Base-by-base conservation (phyloP, 805 yeast genomes). In the Metschnikowia hibisci region DNA sequence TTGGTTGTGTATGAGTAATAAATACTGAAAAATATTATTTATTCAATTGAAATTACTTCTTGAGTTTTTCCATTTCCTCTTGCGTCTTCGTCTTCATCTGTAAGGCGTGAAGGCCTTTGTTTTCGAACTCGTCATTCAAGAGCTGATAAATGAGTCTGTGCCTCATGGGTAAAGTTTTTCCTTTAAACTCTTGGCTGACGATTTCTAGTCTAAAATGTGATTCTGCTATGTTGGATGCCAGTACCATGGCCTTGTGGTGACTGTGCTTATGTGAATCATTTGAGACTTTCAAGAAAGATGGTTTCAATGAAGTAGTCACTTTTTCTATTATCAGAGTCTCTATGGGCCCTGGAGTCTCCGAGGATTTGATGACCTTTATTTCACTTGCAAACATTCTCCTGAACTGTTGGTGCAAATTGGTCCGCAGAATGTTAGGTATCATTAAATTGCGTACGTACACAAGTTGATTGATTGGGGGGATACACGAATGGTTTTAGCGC, bases 231-330 rank as follows among this genome's bases (percentile, higher is more conserved):
- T 88, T 88, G 2, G 73, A 52, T 7, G 90, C 87, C 4, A 83
- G 88, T 41, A 81, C 74, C 68, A 87, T 75, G 2, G 95, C 89
- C 45, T 81, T 82, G 62, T 91, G 98, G 51, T 87, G 90, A 2
- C 89, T 79, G 63, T 91, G 98, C 59, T 85, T 85, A 63, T 80
- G 80, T 6, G 96, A 87, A 63, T 91, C 97, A 60, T 91, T 91
- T 45, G 68, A 69, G 5, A 91, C 73, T 26, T 67, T 73, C 51
- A 77, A 70, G 51, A 50, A 61, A 7, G 58, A 56, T 16, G 79
- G 95, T 50, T 66, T 55, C 37, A 73, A 72, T 28, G 58, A 61
- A 5, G 54, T 48, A 15, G 60, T 50, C 23, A 82, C 54, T 50
- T 80, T 80, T 2, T 58, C 47, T 31, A 64, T 60, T 31, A 82